A percentile compares a stretch with the other conserved stretches of the same genome.
phyloP scores from a whole-genome alignment of 2,329 filamentous ascomycete genomes.

The Arthroderma uncinatum region DNA sequence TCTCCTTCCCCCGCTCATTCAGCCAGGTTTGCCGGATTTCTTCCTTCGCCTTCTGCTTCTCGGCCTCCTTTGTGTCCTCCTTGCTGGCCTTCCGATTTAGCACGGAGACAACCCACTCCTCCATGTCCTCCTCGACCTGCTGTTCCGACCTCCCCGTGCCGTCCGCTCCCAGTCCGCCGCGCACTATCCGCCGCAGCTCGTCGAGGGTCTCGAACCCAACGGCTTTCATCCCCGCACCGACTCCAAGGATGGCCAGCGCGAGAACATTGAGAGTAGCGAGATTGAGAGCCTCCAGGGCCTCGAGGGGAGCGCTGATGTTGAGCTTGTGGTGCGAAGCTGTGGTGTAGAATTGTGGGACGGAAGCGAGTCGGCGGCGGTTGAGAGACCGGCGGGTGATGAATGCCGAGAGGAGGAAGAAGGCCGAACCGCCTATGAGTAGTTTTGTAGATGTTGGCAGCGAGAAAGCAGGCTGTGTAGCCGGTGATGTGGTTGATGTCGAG shows the following conservation, averaged over 20 bases:
- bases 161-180: constrained; percentile 47
- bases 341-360: constrained; percentile 60
- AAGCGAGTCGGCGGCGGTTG: constrained; percentile 48
- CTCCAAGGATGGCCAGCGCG: constrained; percentile 61
- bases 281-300: constrained; percentile 73
- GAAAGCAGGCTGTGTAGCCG: constrained; percentile 4
- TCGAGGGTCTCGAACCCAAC: constrained; percentile 62
- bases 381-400: constrained; percentile 62
- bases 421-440: constrained; percentile 62
- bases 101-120: constrained; percentile 42
- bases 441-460: constrained; percentile 16
- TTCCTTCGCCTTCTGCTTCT: constrained; percentile 23
- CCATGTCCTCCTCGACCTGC: constrained; percentile 43
- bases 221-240: constrained; percentile 63
- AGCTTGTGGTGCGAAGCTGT: constrained; percentile 36
- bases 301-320: constrained; percentile 50
- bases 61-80: constrained; percentile 20
- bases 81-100: constrained; percentile 40
- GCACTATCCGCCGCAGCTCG: constrained; percentile 53
- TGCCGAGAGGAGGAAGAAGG: constrained; percentile 63
- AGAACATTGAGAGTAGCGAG: constrained; percentile 78
- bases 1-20: constrained; percentile 15
- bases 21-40: constrained; percentile 12
- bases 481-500: constrained; percentile 4
- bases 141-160: constrained; percentile 42